phyloP scores from a whole-genome alignment of 2,329 filamentous ascomycete genomes.

The Alternaria longipes region DNA sequence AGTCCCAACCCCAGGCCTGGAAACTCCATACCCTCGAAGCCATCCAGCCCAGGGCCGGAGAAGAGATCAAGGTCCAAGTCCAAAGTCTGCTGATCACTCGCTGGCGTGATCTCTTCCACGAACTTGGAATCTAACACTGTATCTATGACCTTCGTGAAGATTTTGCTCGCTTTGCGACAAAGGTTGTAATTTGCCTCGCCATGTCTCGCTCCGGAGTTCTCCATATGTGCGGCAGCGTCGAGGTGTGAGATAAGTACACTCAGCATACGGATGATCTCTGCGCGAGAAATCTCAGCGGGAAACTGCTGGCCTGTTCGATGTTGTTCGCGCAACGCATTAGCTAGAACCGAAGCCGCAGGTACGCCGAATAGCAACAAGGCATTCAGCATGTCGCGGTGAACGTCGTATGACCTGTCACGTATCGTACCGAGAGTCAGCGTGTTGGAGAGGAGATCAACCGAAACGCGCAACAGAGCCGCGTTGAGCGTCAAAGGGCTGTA shows the following conservation, averaged over 20 bases:
- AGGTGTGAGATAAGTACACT: slow-evolving; percentile 53
- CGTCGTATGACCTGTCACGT: slow-evolving; percentile 44
- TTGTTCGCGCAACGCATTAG: slow-evolving; percentile 42
- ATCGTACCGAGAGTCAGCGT: slow-evolving; percentile 39
- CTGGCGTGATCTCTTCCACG: slow-evolving; percentile 25
- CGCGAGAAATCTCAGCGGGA: slow-evolving; percentile 43
- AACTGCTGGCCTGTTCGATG: slow-evolving; percentile 39
- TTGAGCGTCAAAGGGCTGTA: slow-evolving; percentile 37
- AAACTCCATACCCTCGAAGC: slow-evolving; percentile 43
- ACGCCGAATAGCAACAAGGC: slow-evolving; percentile 43
- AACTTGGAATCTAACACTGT: slow-evolving; percentile 37
- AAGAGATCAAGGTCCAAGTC: slow-evolving; percentile 38
- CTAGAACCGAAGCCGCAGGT: slow-evolving; percentile 41
- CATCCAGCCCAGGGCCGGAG: slow-evolving; percentile 38
- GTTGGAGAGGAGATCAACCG: slow-evolving; percentile 39
- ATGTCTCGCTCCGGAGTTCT: slow-evolving; percentile 42
- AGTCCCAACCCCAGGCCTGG: slow-evolving; percentile 24
- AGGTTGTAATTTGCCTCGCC: slow-evolving; percentile 49
- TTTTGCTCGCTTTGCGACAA: slow-evolving; percentile 42
- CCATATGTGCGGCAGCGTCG: slow-evolving; percentile 42
- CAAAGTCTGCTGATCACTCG: slow-evolving; percentile 19
- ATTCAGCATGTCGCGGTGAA: slow-evolving; percentile 43
- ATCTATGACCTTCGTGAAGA: slow-evolving; percentile 45
- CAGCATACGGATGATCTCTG: slow-evolving; percentile 52
- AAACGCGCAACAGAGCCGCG: slow-evolving; percentile 35